Conservation (phyloP, 2,329 filamentous ascomycete genomes). For the Cladosporium phlei region DNA sequence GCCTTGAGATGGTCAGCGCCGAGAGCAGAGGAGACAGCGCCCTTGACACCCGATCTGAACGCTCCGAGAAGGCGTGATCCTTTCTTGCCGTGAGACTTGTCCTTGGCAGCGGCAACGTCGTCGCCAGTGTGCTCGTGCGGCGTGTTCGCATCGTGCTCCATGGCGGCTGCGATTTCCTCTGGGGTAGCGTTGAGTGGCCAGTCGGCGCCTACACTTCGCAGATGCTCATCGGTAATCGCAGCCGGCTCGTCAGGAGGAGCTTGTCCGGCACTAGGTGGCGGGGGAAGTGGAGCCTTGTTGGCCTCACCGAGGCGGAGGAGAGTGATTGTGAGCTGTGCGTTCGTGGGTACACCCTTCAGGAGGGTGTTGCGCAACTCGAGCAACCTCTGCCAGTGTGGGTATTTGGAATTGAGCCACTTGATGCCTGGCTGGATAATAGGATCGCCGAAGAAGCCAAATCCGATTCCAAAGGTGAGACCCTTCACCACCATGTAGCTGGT, state of each 20-base stretch:
- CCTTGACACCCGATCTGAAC: conserved; percentile 66
- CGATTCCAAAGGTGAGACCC: conserved; percentile 60
- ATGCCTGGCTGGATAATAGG: conserved; percentile 62
- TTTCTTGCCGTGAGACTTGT: conserved; percentile 45
- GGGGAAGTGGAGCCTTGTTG: conserved; percentile 72
- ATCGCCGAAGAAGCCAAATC: conserved; percentile 75
- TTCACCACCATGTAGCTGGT: conserved; percentile 55
- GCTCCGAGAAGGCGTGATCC: conserved; percentile 54
- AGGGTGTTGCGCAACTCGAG: conserved; percentile 70
- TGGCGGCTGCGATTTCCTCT: conserved; percentile 63
- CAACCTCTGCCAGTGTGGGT: conserved; percentile 70
- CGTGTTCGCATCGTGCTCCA: conserved; percentile 41
- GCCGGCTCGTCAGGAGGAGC: conserved; percentile 48
- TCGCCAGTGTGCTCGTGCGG: conserved; percentile 49
- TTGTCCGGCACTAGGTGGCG: conserved; percentile 44
- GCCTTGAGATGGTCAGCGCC: conserved; percentile 69
- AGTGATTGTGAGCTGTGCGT: conserved; percentile 77
- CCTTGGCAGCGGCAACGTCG: conserved; percentile 49
- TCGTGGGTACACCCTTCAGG: conserved; percentile 77
- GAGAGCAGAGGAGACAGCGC: conserved; percentile 66
- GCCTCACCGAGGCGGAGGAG: conserved; percentile 75
- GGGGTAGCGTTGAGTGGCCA: conserved; percentile 57
- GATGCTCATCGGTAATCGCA: conserved; percentile 46
- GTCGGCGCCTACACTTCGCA: conserved; percentile 50
- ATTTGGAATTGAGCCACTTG: conserved; percentile 54